These are phyloP conservation scores for Neopestalotiopsis clavispora DNA, from an alignment of 2,329 filamentous ascomycete genomes.

Conservation along the genomic window DNA sequence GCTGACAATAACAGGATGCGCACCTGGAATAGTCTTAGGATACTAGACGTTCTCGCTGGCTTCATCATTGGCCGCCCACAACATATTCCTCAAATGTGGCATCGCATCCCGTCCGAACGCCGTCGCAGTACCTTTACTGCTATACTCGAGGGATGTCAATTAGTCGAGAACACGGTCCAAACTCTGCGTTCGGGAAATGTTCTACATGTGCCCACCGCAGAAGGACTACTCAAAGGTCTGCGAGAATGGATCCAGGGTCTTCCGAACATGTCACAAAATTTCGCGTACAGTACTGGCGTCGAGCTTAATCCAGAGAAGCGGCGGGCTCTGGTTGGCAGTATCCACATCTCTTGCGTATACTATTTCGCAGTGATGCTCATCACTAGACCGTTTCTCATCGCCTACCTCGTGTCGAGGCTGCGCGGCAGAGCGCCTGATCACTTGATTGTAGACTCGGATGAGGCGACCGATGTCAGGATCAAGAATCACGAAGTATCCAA, in stretches of 20 bases:
- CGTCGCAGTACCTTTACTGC: background rate
- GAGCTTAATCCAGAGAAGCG: background rate
- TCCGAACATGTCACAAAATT: background rate
- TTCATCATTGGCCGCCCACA: slow-evolving; percentile 3
- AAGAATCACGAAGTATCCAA: slow-evolving; percentile 7
- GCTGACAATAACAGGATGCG: background rate
- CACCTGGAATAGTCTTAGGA: slow-evolving; percentile 3
- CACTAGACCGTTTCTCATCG: slow-evolving; percentile 2
- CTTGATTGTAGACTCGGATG: background rate
- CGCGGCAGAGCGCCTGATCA: slow-evolving; percentile 9
- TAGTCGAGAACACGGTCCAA: background rate
- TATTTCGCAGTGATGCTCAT: slow-evolving; percentile 8
- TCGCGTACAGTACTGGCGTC: background rate
- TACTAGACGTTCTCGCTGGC: slow-evolving; percentile 3
- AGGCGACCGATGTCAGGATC: background rate
- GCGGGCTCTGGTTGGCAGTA: background rate
- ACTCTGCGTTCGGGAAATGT: background rate
- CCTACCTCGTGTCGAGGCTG: background rate
- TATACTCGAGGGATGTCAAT: background rate
- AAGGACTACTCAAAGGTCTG: background rate
- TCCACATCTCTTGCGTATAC: slow-evolving; percentile 6
- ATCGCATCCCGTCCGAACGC: too few relatives aligned
- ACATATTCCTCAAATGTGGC: background rate
- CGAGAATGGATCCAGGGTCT: background rate
- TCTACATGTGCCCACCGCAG: slow-evolving; percentile 2